Evolutionary conservation across 352 stramenopile species (phyloP), one percentile per base, ranked within the genome.

Genomic region (Globisporangium carolinianum): DNA sequence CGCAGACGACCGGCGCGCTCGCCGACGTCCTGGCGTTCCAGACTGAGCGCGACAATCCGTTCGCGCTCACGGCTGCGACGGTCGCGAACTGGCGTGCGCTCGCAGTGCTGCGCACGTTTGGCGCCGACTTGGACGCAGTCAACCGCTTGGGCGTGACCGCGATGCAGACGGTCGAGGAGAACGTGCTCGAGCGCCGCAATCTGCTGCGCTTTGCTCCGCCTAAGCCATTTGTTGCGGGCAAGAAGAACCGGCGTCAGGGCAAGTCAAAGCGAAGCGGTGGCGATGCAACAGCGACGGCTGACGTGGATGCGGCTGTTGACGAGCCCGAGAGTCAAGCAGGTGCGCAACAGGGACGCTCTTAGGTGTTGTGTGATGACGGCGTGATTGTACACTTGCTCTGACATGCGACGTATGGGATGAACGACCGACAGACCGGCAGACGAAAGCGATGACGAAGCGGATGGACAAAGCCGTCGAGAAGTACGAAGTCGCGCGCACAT

Each of bases 21-120:
- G 24, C 67, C 6, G 53, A 67, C 2, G 3, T 89, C 4, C 53
- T 85, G 43, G 43, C 53, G 3, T 70, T 66, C 9, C 71, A 85
- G 47, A 74, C 68, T 0, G 70, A 78, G 36, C 68, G 82, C 43
- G 66, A 77, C 9, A 85, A 86, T 39, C 58, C 54, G 0, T 18
- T 89, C 7, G 45, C 79, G 52, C 79, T 87, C 57, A 73, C 84
- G 18, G 79, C 72, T 0, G 73, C 75, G 0, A 67, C 65, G 36
- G 55, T 86, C 3, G 63, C 66, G 47, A 84, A 89, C 47, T 78
- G 72, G 65, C 65, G 66, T 18, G 75, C 65, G 3, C 53, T 89
- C 32, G 39, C 65, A 37, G 35, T 86, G 49, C 53, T 89, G 41
- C 62, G 71, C 11, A 35, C 55, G 10, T 71, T 67, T 32, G 69